Evolutionary conservation across 106 monocot species (phyloP).

Genomic region (Dioscorea alata): DNA sequence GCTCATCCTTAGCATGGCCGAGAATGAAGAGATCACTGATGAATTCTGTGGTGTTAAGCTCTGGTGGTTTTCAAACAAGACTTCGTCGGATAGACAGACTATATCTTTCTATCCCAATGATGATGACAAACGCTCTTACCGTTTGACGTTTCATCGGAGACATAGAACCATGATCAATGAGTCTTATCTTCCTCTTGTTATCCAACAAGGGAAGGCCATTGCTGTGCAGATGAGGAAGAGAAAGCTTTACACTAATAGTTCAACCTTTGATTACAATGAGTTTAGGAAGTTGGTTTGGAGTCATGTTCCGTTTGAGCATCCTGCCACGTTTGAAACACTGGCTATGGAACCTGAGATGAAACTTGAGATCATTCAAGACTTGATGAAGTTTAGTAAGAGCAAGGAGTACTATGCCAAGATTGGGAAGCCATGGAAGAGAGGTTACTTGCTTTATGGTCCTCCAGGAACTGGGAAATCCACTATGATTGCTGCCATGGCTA

Average conservation of each 20-base stretch:
- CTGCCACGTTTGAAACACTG: conserved; percentile 25
- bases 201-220: conserved; percentile 10
- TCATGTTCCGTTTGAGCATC: conserved; percentile 28
- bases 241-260: conserved; percentile 25
- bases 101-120: background rate
- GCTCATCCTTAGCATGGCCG: conserved; percentile 24
- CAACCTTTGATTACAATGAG: background rate
- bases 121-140: conserved; percentile 6
- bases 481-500: conserved; percentile 27
- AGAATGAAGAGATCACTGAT: conserved; percentile 22
- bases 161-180: conserved; percentile 2
- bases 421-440: conserved; percentile 26
- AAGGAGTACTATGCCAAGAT: conserved; percentile 24
- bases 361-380: conserved; percentile 13
- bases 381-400: conserved; percentile 8
- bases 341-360: conserved; percentile 22
- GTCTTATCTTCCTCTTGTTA: conserved; percentile 4
- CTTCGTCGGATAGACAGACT: background rate
- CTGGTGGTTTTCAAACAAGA: conserved; percentile 9
- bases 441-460: conserved; percentile 26
- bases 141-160: conserved; percentile 20
- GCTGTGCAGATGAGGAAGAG: conserved; percentile 8
- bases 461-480: conserved; percentile 26
- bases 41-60: conserved; percentile 7
- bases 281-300: conserved; percentile 4